Percentiles rank a stretch among this genome's conserved stretches.
These are phyloP conservation scores for Hygrophila difformis DNA, from an alignment of 257 asterid species.

Conservation along the genomic window DNA sequence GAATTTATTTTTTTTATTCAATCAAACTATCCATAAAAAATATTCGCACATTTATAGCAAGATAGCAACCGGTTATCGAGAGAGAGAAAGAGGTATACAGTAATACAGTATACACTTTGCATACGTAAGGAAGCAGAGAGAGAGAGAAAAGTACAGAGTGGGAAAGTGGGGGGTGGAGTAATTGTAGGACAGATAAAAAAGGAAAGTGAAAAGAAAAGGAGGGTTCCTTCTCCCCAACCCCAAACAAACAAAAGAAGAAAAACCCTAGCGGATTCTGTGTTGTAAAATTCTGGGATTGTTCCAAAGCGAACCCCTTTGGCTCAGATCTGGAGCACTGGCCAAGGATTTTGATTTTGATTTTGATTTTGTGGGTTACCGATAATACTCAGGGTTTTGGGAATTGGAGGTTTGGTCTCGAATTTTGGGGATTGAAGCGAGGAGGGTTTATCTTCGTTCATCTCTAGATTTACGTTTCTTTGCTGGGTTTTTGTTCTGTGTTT, in stretches of 20 bases:
- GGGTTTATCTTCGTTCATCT: constrained; percentile 8
- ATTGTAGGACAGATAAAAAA: constrained; percentile 2
- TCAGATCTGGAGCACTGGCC: constrained; percentile 28
- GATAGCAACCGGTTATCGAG: no score
- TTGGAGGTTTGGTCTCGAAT: constrained; percentile 8
- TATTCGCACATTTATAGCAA: no score
- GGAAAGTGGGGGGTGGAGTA: constrained; percentile 13
- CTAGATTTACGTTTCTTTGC: background rate
- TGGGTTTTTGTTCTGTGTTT: background rate
- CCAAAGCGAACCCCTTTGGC: constrained; percentile 10
- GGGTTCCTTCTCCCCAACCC: constrained; percentile 13
- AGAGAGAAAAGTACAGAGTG: constrained; percentile 3
- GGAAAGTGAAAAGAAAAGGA: constrained; percentile 10
- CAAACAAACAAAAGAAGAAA: background rate
- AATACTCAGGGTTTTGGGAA: constrained; percentile 3
- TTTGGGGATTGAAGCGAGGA: constrained; percentile 14
- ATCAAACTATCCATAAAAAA: no score
- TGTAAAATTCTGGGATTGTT: constrained; percentile 19
- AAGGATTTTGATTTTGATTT: background rate
- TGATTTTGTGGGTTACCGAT: background rate
- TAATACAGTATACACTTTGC: no score
- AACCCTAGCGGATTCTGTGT: constrained; percentile 41
- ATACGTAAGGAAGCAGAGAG: background rate
- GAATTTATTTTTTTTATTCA: no score
- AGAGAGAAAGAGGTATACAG: no score